Base-by-base conservation (phyloP, 2,329 filamentous ascomycete genomes). In the Aurifilum marmelostoma region DNA sequence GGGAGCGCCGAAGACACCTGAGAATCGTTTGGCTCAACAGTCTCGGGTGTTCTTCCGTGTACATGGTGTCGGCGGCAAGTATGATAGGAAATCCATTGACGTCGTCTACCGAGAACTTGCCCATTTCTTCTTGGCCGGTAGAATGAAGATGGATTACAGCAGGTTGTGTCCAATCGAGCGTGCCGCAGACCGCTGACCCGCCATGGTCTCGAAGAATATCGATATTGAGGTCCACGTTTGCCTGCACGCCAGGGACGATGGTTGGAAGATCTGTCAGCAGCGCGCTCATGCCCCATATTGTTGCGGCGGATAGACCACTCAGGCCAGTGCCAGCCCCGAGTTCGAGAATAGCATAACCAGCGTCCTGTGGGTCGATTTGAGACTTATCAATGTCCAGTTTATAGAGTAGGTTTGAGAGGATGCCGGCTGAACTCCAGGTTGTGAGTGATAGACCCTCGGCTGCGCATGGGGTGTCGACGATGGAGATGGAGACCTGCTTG, bases 361-460 rank as follows among this genome's bases (percentile, higher is more conserved):
- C 58, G 2, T 18, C 21, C 5, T 65, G 43, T 11, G 34, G 66
- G 18, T 27, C 60, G 18, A 64, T 34, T 21, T 65, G 67, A 14
- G n/a, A 29, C 21, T 58, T 60, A 16, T 64, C 47, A 47, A 71
- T 54, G 7, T 52, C 58, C 14, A 71, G 37, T 61, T 65, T 69
- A 8, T 71, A 39, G 6, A 71, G 64, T 24, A 67, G 34, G 37
- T 71, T 71, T 21, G 69, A 71, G 39, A 71, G 69, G 37, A 71
- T 68, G 43, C 68, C 65, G 18, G 69, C 67, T 16, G 69, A 71
- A 64, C 69, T 71, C 69, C 69, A 71, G 16, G 69, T 71, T 14
- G 67, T 68, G 29, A 71, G 60, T 12, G 62, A 65, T 29, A 71
- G 54, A 1, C 69, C 69, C 37, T 71, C 69, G 2, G 69, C 69